phyloP scores from a whole-genome alignment of 768 basidiomycete species.

The Rhizopogon roseolus region DNA sequence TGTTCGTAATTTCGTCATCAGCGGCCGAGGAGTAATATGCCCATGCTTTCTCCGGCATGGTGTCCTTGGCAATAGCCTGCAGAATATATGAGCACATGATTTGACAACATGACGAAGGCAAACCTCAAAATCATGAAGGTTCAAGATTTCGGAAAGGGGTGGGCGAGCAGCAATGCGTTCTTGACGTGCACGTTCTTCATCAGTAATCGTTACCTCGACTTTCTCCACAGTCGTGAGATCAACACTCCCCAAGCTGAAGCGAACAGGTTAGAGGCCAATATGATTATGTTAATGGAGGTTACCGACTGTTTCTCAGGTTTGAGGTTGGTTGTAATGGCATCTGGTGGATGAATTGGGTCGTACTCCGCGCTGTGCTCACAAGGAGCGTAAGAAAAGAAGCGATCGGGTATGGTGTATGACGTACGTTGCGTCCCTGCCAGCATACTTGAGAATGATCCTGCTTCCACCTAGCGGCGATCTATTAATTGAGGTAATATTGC shows the following conservation, averaged over 20 bases:
- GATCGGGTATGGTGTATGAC: constrained; percentile 23
- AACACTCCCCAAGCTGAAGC: constrained; percentile 55
- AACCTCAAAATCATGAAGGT: constrained; percentile 90
- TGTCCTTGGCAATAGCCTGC: constrained; percentile 72
- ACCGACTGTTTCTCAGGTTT: constrained; percentile 73
- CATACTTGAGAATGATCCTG: constrained; percentile 78
- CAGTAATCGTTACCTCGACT: constrained; percentile 56
- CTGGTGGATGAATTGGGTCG: constrained; percentile 81
- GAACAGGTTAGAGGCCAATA: not conserved
- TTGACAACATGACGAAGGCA: constrained; percentile 4
- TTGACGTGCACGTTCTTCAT: constrained; percentile 65
- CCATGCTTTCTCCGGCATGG: constrained; percentile 83
- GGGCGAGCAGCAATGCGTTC: constrained; percentile 57
- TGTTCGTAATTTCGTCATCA: constrained; percentile 83
- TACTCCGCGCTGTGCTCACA: constrained; percentile 51
- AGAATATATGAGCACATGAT: not conserved
- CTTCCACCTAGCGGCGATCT: constrained; percentile 50
- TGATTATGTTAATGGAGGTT: not conserved
- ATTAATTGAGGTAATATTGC: constrained; percentile 10
- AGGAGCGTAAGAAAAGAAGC: not conserved
- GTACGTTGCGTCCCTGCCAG: constrained; percentile 83
- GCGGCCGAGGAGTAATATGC: constrained; percentile 89
- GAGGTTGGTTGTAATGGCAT: constrained; percentile 66
- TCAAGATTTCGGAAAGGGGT: constrained; percentile 70
- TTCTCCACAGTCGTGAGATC: constrained; percentile 61